Base-by-base conservation (phyloP, 2,329 filamentous ascomycete genomes). In the Cercospora zeina region DNA sequence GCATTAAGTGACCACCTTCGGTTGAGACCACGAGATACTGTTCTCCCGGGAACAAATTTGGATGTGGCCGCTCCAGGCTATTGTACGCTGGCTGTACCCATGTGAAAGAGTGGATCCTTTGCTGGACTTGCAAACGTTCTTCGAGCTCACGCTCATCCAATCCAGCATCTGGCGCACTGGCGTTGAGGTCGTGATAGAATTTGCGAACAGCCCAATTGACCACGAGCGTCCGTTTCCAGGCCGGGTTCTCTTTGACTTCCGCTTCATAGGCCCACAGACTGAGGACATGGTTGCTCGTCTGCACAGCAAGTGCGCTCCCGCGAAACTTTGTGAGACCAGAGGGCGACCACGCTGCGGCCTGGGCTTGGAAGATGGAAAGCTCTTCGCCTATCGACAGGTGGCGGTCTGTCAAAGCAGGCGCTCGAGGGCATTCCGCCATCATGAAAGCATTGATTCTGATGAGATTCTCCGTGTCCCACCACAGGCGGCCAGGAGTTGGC, bases 311-410 rank as follows among this genome's bases (percentile, higher is more conserved):
- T 7, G 81, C 79, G 68, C 80, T 83, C 64, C 82, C 78, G 47
- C 79, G 75, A 70, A 85, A 81, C 66, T 79, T 80, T 16, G 78
- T 83, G 39, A 87, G 72, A 1, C 85, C 84, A 6, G 81, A 77
- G 1, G 81, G 76, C 4, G 85, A 87, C 85, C 85, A 87, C 8
- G 78, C 74, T 21, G 86, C 68, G 2, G 74, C 74, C n/a, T 78
- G 72, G 2, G 83, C 79, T 45, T 76, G 75, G 62, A 82, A 82
- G 1, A 75, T 69, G 0, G 84, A 86, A 57, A 85, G 80, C 68
- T 87, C 85, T 65, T 85, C 83, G 2, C 83, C 85, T 24, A 86
- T 69, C 0, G 84, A 86, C 68, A 82, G 84, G 16, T 77, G 73
- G 13, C 76, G 68, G 31, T 80, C 76, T 11, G 77, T 75, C 14